Base-by-base conservation (phyloP, 305 asterid species). In the Rubia occidens region DNA sequence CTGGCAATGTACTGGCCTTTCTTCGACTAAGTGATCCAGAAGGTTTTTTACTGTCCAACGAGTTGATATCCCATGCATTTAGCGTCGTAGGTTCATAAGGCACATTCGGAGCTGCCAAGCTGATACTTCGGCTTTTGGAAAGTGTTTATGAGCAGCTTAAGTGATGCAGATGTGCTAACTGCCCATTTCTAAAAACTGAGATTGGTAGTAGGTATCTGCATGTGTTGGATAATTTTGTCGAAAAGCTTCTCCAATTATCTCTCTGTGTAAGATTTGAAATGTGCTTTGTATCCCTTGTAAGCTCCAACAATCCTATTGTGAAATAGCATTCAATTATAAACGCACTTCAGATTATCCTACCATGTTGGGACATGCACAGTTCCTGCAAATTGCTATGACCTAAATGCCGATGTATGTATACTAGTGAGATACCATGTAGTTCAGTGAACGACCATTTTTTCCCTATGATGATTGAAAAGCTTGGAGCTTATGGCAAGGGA, bases 1-100 rank as follows among this genome's bases (percentile, higher is more conserved):
- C 73, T 70, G 66, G 59, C 40, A 79, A 85, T 72, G 78, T 62
- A 65, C 69, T 76, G 67, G 85, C 81, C 8, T 87, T 71, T 77
- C 80, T 93, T 62, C 79, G 95, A 37, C 84, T 90, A 7, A 86
- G 95, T 66, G 98, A 93, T 78, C 98, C 98, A 0, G 95, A 90
- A 75, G 95, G 97, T 49, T 93, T 90, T 71, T 68, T 93, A 70
- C 82, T 93, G 67, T 93, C 98, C 3, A 93, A 90, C 66, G 97
- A 93, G 81, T 71, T 93, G 81, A 88, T 93, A 86, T 84, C 95
- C 69, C 89, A 88, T 73, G 95, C 95, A 11, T 93, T 93, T 71
- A 75, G 76, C 11, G 88, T 67, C 63, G 60, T 90, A 53, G 67
- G 37, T 74, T 56, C 76, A n/a, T 75, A 62, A 76, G 29, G 61